These are phyloP conservation scores for Metschnikowia peoriensis DNA, from an alignment of 805 yeast genomes.

Conservation along the genomic window DNA sequence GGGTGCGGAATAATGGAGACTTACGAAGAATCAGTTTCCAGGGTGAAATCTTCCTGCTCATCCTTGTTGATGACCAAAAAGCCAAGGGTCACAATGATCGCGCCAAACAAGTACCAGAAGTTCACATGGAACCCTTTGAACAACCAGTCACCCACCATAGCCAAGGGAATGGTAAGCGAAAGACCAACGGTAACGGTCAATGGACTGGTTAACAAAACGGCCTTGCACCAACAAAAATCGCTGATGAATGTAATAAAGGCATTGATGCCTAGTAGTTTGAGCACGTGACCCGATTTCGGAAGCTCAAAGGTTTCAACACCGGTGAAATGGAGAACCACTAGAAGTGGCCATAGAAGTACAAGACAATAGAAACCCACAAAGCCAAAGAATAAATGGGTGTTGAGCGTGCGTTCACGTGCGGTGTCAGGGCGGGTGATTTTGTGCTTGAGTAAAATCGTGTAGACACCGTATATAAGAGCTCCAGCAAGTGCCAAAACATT, in stretches of 20 bases:
- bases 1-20: no score
- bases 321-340: conserved; percentile 59
- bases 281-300: conserved; percentile 56
- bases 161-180: conserved; percentile 85
- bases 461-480: conserved; percentile 87
- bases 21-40: conserved; percentile 3
- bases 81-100: conserved; percentile 73
- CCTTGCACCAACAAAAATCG: conserved; percentile 95
- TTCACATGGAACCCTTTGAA: conserved; percentile 65
- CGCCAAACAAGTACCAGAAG: conserved; percentile 71
- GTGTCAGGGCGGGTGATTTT: conserved; percentile 46
- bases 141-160: conserved; percentile 86
- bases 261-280: conserved; percentile 57
- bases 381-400: conserved; percentile 89
- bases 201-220: conserved; percentile 91
- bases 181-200: conserved; percentile 94
- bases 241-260: conserved; percentile 78
- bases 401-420: conserved; percentile 67
- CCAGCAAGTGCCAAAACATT: conserved; percentile 78
- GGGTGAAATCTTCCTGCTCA: conserved; percentile 59
- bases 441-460: conserved; percentile 79
- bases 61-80: conserved; percentile 81
- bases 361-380: conserved; percentile 87
- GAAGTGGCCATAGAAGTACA: conserved; percentile 76
- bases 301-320: conserved; percentile 71